Evolutionary conservation across 208 protist species (phyloP).

Genomic region (Histomonas meleagridis): DNA sequence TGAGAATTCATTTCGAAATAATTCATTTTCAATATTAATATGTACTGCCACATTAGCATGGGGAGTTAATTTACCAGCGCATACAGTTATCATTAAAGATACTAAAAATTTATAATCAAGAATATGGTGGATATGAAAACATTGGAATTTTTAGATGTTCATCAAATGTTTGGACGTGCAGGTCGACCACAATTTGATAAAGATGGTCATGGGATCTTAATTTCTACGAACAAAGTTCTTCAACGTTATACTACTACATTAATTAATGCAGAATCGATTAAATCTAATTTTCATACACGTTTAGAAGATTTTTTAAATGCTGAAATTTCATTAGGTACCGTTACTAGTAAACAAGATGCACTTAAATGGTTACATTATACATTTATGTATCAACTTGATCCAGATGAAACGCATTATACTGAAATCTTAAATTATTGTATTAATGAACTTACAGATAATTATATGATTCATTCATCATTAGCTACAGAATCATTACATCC

Average conservation of each 20-base stretch:
- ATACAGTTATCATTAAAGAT: conserved; percentile 98
- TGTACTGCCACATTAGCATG: conserved; percentile 98
- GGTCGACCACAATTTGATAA: conserved; percentile 82
- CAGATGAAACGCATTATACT: conserved; percentile 67
- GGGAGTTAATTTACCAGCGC: conserved; percentile 99
- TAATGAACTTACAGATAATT: neutral
- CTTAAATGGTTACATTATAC: conserved; percentile 86
- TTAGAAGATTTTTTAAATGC: conserved; percentile 96
- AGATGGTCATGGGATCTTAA: conserved; percentile 79
- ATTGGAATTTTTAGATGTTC: conserved; percentile 86
- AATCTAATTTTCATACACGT: conserved; percentile 80
- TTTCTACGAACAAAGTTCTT: conserved; percentile 77
- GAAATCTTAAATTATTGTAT: neutral
- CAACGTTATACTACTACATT: conserved; percentile 93
- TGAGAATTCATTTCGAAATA: conserved; percentile 83
- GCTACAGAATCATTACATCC: conserved; percentile 14
- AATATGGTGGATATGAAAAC: conserved; percentile 79
- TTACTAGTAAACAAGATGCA: conserved; percentile 76
- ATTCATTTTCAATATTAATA: conserved; percentile 79
- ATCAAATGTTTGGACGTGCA: conserved; percentile 97
- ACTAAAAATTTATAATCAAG: conserved; percentile 91
- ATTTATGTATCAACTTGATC: conserved; percentile 92
- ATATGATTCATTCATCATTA: neutral
- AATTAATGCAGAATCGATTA: conserved; percentile 94
- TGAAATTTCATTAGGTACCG: conserved; percentile 86